Base-by-base conservation (phyloP, 2,329 filamentous ascomycete species). In the Raffaelea ambrosiae region DNA sequence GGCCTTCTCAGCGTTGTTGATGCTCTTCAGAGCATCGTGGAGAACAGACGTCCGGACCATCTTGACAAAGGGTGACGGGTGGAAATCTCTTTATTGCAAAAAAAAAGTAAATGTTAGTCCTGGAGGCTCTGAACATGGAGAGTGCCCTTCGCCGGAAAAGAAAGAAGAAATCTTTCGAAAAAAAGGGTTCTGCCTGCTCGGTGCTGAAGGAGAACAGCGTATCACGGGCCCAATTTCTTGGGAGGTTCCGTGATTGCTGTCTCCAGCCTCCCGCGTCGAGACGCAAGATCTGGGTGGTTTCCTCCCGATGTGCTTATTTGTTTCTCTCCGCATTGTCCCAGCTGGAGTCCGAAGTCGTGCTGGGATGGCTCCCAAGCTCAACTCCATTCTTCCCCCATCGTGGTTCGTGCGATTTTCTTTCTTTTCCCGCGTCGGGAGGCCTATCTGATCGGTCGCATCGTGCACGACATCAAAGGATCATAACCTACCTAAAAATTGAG, bases 1-100 rank as follows among this genome's bases (percentile, higher is more conserved):
- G 64, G 87, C 80, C 86, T 98, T 97, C 84, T 98, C 94, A 81
- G 93, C 93, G 75, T 98, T 98, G 89, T 98, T 98, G 86, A 98
- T 97, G 79, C 83, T 80, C 73, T 95, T 95, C 67, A 96, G 86
- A 70, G 88, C 89, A 85, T 98, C 93, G 83, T 97, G 94, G 74
- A 98, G 90, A 68, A 97, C 93, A 72, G 89, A 95, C 67, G 93
- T 97, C 79, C 88, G 89, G 76, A 96, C 90, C 91, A 98, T 98
- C 70, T 86, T 96, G 82, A 70, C 83, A 81, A 78, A 77, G 58
- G 70, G 86, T 96, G 82, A 70, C 83, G 81, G 79, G 77, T 58
- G 67, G 63, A 61, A 21, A 22, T 29, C 3, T 33, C 48, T 43
- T 52, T 51, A 51, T 46, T 13, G 31, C 83, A 73, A 61, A 57